Evolutionary conservation across 495 filamentous ascomycete species (phyloP), one percentile per base, ranked within the genome.

Genomic region (Podospora fimiseda): DNA sequence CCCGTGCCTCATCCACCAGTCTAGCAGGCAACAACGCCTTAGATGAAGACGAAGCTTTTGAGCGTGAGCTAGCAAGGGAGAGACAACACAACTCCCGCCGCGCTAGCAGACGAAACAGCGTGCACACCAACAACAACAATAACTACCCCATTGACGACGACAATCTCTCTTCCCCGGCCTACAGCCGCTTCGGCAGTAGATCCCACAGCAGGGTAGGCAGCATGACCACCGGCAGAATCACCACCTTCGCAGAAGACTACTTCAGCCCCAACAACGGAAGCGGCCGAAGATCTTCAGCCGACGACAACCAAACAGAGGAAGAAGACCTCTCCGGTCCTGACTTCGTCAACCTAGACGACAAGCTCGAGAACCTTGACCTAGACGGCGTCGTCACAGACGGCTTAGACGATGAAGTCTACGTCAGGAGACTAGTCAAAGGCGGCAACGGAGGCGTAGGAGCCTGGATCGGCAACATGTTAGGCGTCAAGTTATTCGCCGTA

Each of bases 401-500:
- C 7, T n/a, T 16, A 3, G 55, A 51, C 5, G 80, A 82, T 57
- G 81, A 86, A 60, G 78, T 79, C 22, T 67, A 76, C 11, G 65
- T 82, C 3, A 74, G 75, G 50, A 64, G 74, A 50, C 61, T 85
- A 14, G 75, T 83, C 19, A 66, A 76, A 48, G 74, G 81, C 52
- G 77, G 76, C n/a, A 80, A 79, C 40, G 83, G 82, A 48, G 84
- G 86, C 3, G 67, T 90, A n/a, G 85, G 85, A 0, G 77, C 80
- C 9, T 89, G 85, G 82, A 76, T 96, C 56, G 88, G 88, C 57
- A 75, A 78, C 43, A 59, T 90, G 52, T 78, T 90, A 36, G 84
- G 83, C 6, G 90, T 88, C 79, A 86, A 82, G 14, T 67, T 93
- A 15, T 92, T 93, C 65, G 80, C 83, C 7, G 83, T 89, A 9